Evolutionary conservation across 106 monocot species (phyloP).

Genomic region (Dendrobium nobile): DNA sequence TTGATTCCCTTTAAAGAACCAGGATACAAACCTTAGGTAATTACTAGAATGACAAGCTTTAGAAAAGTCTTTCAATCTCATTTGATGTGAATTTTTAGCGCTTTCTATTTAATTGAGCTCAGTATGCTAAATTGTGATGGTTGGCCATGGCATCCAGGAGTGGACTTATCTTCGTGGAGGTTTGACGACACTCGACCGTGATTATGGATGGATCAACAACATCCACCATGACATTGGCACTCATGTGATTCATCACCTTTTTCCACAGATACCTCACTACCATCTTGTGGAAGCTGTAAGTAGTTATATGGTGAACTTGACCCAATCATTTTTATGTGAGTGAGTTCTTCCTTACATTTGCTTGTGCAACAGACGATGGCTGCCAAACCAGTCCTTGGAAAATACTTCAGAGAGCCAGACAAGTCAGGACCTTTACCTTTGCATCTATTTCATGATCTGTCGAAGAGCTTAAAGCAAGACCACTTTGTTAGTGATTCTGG

Average conservation of each 20-base stretch:
- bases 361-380: constrained; percentile 52
- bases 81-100: not conserved
- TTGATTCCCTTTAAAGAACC: not conserved
- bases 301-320: not conserved
- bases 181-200: constrained; percentile 72
- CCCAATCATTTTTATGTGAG: not conserved
- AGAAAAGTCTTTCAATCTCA: not conserved
- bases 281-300: constrained; percentile 82
- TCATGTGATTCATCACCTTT: constrained; percentile 94
- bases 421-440: constrained; percentile 69
- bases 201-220: constrained; percentile 90
- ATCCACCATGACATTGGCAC: constrained; percentile 92
- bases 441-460: constrained; percentile 46
- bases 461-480: constrained; percentile 57
- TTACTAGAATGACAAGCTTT: not conserved
- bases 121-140: not conserved
- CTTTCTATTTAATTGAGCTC: not conserved
- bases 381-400: constrained; percentile 66
- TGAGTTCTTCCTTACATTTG: not conserved
- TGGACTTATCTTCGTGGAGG: constrained; percentile 90
- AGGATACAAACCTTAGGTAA: not conserved
- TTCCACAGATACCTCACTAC: constrained; percentile 93
- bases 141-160: constrained; percentile 33
- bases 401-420: constrained; percentile 80
- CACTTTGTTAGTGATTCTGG: constrained; percentile 73